Conservation (phyloP, 306 rosid species). For the Casuarina cunninghamiana region DNA sequence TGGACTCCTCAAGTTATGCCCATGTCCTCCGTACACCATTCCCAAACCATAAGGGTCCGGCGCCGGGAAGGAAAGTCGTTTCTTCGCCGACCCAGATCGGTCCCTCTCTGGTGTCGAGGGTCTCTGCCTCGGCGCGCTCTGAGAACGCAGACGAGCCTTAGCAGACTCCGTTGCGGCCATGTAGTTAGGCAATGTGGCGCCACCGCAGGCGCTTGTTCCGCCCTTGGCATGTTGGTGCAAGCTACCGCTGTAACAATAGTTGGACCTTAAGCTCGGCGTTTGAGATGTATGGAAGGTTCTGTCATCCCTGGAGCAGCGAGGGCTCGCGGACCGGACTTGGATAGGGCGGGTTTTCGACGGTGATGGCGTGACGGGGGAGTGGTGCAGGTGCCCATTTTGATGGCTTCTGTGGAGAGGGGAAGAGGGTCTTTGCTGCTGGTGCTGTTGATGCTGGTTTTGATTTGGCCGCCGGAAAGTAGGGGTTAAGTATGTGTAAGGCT, state of each 20-base stretch:
- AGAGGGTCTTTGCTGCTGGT: constrained; percentile 64
- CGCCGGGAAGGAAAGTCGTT: constrained; percentile 83
- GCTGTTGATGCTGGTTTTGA: constrained; percentile 53
- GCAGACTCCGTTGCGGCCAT: constrained; percentile 99
- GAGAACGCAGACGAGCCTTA: constrained; percentile 84
- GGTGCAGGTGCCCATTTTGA: constrained; percentile 49
- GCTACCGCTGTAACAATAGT: constrained; percentile 60
- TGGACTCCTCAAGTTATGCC: constrained; percentile 78
- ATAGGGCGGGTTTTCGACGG: constrained; percentile 70
- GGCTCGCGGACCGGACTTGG: constrained; percentile 83
- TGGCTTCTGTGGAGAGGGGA: constrained; percentile 65
- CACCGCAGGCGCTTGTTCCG: constrained; percentile 36
- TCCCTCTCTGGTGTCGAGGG: constrained; percentile 88
- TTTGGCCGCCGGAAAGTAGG: constrained; percentile 66
- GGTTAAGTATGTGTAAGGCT: constrained; percentile 68
- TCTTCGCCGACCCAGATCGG: constrained; percentile 75
- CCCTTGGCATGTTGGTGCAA: constrained; percentile 44
- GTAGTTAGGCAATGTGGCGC: constrained; percentile 75
- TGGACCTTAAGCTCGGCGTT: constrained; percentile 88
- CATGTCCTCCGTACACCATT: constrained; percentile 56
- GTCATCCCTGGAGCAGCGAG: constrained; percentile 67
- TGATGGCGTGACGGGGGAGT: constrained; percentile 73
- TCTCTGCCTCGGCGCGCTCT: constrained; percentile 93
- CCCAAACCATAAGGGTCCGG: constrained; percentile 65
- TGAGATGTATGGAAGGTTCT: constrained; percentile 62